Conservation (phyloP, 176 grass and related monocot species). For the Cocos nucifera region DNA sequence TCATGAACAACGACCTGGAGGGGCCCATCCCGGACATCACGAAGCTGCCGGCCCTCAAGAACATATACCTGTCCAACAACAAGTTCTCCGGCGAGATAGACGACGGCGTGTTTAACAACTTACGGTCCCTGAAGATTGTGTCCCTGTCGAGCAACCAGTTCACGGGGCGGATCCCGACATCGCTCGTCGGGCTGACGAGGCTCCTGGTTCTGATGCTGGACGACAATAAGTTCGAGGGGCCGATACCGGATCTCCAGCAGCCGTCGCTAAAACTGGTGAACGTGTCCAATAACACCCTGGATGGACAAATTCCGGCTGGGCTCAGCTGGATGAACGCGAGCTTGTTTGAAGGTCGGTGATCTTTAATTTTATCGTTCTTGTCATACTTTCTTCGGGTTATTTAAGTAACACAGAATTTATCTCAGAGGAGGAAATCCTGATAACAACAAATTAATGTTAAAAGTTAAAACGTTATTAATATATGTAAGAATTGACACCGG, state of each 20-base stretch:
- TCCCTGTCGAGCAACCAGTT: background rate
- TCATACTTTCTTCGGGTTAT: no score
- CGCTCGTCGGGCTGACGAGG: background rate
- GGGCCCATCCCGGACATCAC: background rate
- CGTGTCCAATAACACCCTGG: background rate
- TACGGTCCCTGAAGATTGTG: background rate
- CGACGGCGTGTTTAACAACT: background rate
- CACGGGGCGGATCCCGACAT: background rate
- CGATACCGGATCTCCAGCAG: background rate
- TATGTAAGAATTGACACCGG: no score
- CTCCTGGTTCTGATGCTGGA: constrained; percentile 3
- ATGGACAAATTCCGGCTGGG: background rate
- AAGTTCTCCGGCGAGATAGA: constrained; percentile 1
- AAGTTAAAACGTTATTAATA: no score
- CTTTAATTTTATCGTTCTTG: background rate
- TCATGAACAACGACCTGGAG: constrained; percentile 3
- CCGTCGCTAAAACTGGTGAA: background rate
- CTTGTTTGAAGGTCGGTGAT: constrained; percentile 1
- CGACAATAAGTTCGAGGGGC: background rate
- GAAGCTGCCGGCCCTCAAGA: constrained; percentile 2
- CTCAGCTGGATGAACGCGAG: background rate
- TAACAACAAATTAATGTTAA: no score
- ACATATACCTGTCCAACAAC: background rate
- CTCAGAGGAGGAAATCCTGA: no score
- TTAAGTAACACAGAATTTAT: no score